A percentile compares a stretch with the other conserved stretches of the same genome.
These are phyloP conservation scores for Debaryomycetaceae sp. DNA, from an alignment of 1,139 yeast genomes.

Conservation along the genomic window DNA sequence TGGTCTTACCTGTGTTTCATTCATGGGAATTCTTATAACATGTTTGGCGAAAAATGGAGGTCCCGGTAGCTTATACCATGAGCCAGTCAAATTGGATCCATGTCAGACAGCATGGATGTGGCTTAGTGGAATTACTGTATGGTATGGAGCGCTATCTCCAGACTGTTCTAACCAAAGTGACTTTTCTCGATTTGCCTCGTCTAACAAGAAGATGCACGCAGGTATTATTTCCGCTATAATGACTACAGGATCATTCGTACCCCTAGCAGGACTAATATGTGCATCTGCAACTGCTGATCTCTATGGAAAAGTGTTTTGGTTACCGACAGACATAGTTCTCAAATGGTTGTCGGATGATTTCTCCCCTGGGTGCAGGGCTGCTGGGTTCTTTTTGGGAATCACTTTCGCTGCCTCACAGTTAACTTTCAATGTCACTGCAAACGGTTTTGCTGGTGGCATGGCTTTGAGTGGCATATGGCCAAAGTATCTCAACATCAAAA, in stretches of 20 bases:
- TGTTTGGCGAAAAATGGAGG: neutral
- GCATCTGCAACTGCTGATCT: constrained; percentile 74
- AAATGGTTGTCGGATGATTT: constrained; percentile 58
- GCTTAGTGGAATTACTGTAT: constrained; percentile 15
- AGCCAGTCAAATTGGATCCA: neutral
- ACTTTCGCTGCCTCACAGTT: constrained; percentile 83
- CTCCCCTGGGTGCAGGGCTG: constrained; percentile 64
- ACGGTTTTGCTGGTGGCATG: constrained; percentile 85
- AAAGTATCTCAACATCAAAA: constrained; percentile 70
- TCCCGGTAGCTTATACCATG: neutral
- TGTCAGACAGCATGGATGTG: neutral
- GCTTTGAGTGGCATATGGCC: constrained; percentile 86
- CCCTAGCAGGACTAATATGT: constrained; percentile 33
- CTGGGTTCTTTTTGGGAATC: constrained; percentile 74
- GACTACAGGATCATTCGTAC: constrained; percentile 19
- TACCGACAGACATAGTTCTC: constrained; percentile 70
- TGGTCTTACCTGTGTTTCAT: neutral
- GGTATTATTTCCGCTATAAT: constrained; percentile 22
- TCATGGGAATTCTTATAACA: neutral
- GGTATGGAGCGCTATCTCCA: constrained; percentile 17
- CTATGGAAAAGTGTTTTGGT: constrained; percentile 76
- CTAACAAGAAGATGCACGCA: constrained; percentile 16
- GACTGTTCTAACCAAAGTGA: constrained; percentile 26
- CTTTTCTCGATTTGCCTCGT: constrained; percentile 25
- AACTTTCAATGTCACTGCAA: constrained; percentile 91